phyloP scores from a whole-genome alignment of 768 basidiomycete genomes.

The Multifurca ochricompacta region DNA sequence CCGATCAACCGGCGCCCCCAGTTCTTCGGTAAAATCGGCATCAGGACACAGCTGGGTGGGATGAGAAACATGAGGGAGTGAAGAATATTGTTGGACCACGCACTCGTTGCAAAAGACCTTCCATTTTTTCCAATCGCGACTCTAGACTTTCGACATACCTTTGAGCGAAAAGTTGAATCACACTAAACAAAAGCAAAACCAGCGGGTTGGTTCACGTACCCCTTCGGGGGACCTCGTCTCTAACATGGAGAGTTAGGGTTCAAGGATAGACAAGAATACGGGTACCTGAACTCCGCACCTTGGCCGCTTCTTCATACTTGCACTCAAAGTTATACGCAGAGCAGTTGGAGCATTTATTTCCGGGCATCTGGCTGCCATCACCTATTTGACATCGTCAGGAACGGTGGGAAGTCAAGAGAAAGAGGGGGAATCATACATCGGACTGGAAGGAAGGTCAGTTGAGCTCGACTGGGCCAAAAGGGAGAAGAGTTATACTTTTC shows the following conservation, averaged over 20 bases:
- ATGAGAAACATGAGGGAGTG: background rate
- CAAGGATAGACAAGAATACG: background rate
- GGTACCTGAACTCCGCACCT: slow-evolving; percentile 34
- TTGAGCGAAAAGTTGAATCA: background rate
- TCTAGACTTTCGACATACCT: slow-evolving; percentile 35
- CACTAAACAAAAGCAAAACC: background rate
- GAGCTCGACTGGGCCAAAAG: background rate
- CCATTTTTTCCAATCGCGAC: slow-evolving; percentile 39
- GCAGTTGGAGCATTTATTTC: slow-evolving; percentile 58
- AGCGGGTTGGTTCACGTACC: slow-evolving; percentile 37
- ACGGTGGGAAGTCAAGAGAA: background rate
- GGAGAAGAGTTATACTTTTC: slow-evolving; percentile 51
- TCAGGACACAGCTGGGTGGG: slow-evolving; percentile 52
- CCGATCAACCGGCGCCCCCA: slow-evolving; percentile 39
- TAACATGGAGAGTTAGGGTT: slow-evolving; percentile 14
- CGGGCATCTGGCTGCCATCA: slow-evolving; percentile 62
- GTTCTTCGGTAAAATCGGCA: slow-evolving; percentile 49
- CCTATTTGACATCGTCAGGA: slow-evolving; percentile 30
- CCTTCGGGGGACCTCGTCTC: slow-evolving; percentile 57
- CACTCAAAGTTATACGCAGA: slow-evolving; percentile 50
- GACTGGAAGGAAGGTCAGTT: slow-evolving; percentile 33
- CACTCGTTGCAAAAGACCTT: slow-evolving; percentile 31
- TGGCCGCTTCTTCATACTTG: slow-evolving; percentile 61
- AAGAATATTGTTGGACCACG: slow-evolving; percentile 14
- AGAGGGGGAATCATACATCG: slow-evolving; percentile 43